Conservation (phyloP, 139 green algal genomes). For the Chlamydomonas schloesseri region DNA sequence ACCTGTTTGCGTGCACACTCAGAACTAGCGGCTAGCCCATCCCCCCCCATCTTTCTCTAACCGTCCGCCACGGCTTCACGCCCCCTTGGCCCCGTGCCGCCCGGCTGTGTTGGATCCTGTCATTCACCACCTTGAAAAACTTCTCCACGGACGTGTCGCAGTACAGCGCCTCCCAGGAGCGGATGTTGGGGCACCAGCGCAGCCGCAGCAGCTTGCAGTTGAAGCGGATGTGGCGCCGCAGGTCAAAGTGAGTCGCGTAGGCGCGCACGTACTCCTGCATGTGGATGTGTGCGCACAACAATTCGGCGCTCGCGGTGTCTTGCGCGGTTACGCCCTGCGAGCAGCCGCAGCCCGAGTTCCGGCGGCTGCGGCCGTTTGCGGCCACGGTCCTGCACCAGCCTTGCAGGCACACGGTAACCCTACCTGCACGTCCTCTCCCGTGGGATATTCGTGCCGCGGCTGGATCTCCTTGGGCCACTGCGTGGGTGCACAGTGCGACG, state of each 20-base stretch:
- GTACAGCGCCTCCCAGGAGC: conserved; percentile 30
- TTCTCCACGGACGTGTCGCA: conserved; percentile 7
- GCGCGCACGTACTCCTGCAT: conserved; percentile 19
- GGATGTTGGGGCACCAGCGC: background rate
- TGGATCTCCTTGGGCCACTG: conserved; percentile 37
- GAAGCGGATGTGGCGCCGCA: conserved; percentile 24
- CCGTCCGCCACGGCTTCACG: no score
- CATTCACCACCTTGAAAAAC: conserved; percentile 28
- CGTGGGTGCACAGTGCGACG: background rate
- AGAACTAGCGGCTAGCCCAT: no score
- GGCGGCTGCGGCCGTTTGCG: no score
- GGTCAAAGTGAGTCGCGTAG: background rate
- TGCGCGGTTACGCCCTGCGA: no score
- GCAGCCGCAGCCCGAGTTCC: no score
- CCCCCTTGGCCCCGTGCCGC: no score
- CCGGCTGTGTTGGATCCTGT: no score
- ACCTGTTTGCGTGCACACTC: no score
- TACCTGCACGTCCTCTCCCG: conserved; percentile 23
- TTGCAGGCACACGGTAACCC: no score
- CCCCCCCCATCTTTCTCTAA: no score
- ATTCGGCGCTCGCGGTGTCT: background rate
- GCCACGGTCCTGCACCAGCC: no score
- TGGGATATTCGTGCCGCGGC: conserved; percentile 22
- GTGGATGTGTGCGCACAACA: no score
- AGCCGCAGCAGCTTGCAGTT: conserved; percentile 40